Evolutionary conservation across 345 rosid species (phyloP).

Genomic region (Rhizophora mangle): DNA sequence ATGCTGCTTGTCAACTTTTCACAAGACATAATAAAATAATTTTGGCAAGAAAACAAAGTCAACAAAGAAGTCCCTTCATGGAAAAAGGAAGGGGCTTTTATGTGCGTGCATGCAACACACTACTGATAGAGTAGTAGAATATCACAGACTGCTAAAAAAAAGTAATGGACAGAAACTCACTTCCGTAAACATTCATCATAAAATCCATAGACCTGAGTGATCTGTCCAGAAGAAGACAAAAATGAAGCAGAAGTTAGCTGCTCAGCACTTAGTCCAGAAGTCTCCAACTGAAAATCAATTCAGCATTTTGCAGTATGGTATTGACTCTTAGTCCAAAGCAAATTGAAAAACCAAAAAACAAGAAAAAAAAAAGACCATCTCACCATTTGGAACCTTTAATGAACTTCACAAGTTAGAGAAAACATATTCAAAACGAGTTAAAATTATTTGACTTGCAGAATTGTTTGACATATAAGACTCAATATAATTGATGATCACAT

Average conservation of each 20-base stretch:
- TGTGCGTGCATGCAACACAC: background rate
- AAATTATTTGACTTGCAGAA: background rate
- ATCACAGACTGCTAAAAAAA: background rate
- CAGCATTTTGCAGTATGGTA: background rate
- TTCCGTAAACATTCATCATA: slow-evolving; percentile 97
- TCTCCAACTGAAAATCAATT: background rate
- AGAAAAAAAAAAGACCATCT: too few relatives aligned
- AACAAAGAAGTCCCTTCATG: too few relatives aligned
- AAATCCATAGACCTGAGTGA: slow-evolving; percentile 98
- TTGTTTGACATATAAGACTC: background rate
- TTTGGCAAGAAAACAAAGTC: too few relatives aligned
- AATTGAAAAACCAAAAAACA: background rate
- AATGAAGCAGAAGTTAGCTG: slow-evolving; percentile 11
- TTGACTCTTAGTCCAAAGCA: background rate
- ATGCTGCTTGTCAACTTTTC: too few relatives aligned
- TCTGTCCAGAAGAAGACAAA: slow-evolving; percentile 48
- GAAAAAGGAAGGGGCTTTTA: too few relatives aligned
- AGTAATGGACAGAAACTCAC: slow-evolving; percentile 49
- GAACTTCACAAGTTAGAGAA: background rate
- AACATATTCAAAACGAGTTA: background rate
- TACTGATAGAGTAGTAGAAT: background rate
- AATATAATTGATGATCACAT: background rate
- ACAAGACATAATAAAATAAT: too few relatives aligned
- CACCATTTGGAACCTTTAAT: background rate
- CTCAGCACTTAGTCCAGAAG: background rate